These are phyloP conservation scores for Russula vinacea DNA, from an alignment of 768 basidiomycete species.

Conservation along the genomic window DNA sequence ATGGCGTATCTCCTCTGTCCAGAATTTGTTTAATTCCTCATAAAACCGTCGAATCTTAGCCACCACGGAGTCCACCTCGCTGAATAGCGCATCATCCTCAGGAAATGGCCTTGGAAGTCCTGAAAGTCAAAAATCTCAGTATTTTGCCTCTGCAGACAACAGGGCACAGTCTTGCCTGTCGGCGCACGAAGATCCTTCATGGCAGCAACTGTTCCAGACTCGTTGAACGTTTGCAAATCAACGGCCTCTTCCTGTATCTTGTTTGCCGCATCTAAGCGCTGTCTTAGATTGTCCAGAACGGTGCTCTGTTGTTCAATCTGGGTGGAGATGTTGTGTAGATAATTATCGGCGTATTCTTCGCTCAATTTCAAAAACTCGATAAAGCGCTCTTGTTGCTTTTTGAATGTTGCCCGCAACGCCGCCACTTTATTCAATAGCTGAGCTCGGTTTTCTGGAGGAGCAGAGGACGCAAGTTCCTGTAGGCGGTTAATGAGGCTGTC, in stretches of 20 bases:
- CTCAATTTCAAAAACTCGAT: not conserved
- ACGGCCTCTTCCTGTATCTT: not conserved
- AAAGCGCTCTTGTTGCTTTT: not conserved
- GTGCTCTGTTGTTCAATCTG: not conserved
- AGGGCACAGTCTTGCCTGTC: not conserved
- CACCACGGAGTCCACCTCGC: not conserved
- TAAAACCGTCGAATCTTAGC: constrained; percentile 1
- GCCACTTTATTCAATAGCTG: not conserved
- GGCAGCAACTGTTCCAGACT: not conserved
- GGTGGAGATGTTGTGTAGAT: not conserved
- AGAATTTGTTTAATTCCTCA: constrained; percentile 4
- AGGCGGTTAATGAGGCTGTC: not conserved
- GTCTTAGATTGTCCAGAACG: not conserved
- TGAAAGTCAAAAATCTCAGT: not conserved
- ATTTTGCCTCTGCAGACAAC: not conserved
- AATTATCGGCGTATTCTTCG: constrained; percentile 1
- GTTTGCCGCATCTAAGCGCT: not conserved
- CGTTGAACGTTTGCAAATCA: not conserved
- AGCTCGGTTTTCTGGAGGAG: not conserved
- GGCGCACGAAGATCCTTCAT: not conserved
- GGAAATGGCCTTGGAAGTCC: not conserved
- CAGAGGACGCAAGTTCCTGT: not conserved
- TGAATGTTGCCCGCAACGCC: not conserved
- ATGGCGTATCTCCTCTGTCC: not conserved
- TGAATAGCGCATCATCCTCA: not conserved